Evolutionary conservation across 768 basidiomycete genomes (phyloP).

Genomic region (Pleurotus pulmonarius): DNA sequence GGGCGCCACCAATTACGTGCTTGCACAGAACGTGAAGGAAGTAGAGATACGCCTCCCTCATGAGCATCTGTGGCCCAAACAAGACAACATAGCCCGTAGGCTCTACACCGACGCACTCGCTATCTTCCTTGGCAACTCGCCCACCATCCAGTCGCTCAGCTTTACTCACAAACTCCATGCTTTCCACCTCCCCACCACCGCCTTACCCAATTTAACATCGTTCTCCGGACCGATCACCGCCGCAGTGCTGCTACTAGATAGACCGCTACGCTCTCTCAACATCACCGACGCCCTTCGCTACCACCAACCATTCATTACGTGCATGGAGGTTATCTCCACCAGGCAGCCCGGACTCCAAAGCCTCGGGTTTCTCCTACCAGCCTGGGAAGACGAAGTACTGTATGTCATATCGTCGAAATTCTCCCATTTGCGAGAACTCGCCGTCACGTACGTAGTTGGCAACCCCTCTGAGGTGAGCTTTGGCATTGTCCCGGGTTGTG

Average conservation of each 20-base stretch:
- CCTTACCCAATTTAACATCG: conserved; percentile 12
- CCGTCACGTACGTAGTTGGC: conserved; percentile 33
- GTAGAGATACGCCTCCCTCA: conserved; percentile 18
- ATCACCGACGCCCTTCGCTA: conserved; percentile 17
- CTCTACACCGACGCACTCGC: conserved; percentile 14
- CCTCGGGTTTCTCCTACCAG: conserved; percentile 29
- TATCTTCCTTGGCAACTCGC: conserved; percentile 13
- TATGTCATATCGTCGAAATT: conserved; percentile 38
- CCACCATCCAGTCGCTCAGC: conserved; percentile 12
- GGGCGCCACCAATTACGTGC: conserved; percentile 11
- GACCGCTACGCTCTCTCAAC: conserved; percentile 15
- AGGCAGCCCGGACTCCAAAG: conserved; percentile 15
- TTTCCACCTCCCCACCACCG: conserved; percentile 10
- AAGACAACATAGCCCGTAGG: conserved; percentile 8
- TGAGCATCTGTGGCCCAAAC: conserved; percentile 14
- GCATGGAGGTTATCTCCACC: conserved; percentile 20
- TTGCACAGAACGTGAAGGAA: conserved; percentile 14
- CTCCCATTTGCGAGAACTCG: conserved; percentile 28
- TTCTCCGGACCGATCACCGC: conserved; percentile 15
- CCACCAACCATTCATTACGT: conserved; percentile 11
- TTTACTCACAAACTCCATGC: conserved; percentile 13
- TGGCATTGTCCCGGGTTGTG: too few species aligned
- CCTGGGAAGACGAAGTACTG: conserved; percentile 45
- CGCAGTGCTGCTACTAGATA: conserved; percentile 10
- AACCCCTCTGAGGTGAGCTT: conserved; percentile 37